Base-by-base conservation (phyloP, 768 basidiomycete genomes). In the Exidia glandulosa region DNA sequence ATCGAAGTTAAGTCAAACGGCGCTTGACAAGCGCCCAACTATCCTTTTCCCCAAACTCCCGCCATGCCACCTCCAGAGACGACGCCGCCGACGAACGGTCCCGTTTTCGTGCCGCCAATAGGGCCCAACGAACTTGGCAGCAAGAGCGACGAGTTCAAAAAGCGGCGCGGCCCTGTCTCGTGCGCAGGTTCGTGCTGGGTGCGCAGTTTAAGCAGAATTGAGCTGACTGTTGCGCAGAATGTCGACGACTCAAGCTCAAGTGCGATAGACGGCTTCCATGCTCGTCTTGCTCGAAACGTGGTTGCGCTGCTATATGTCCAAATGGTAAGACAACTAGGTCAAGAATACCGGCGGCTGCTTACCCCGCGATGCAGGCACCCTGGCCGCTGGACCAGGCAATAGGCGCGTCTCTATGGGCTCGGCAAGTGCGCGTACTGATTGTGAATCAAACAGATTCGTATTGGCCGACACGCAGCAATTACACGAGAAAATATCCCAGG, bases 231-330 rank as follows among this genome's bases (percentile, higher is more conserved):
- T n/a, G n/a, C n/a, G n/a, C n/a, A 45, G 41, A 45, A 45, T 45
- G 41, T 19, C 41, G 41, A 6, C 9, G 41, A 45, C 41, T 45
- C 27, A 82, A 82, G 67, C 70, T 82, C 47, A 81, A 79, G 67
- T 82, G 81, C 63, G 80, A 81, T 66, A 73, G 81, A 71, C 69
- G 32, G 52, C 60, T 82, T 67, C 81, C 81, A 25, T 82, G 81
- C 63, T 78, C 79, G 66, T 79, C 81, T 37, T 82, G 59, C 80
- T 78, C 80, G 61, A 79, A 84, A 48, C 78, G 84, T 57, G 82
- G 83, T 23, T 85, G 83, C 62, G 79, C 78, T 9, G 76, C 78
- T 0, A 81, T 85, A 65, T 86, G 84, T 65, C 81, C 81, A 5
- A 75, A 80, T 57, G 77, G 80, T 78, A 57, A 34, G 70, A 61